Evolutionary conservation across 2,329 filamentous ascomycete species (phyloP).

Genomic region (Zymoseptoria passerinii): DNA sequence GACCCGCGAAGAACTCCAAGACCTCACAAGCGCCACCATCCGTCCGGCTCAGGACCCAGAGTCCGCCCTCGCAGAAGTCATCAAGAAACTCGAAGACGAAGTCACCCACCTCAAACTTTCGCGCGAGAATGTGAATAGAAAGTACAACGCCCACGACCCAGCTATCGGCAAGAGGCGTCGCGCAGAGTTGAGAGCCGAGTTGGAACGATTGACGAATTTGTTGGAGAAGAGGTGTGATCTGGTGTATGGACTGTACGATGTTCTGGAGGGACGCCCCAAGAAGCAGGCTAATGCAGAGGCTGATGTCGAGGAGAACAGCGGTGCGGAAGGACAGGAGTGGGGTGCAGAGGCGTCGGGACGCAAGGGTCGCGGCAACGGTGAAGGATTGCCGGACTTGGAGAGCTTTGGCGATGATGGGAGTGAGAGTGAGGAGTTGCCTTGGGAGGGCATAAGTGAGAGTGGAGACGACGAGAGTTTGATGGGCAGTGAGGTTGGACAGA

Average conservation of each 20-base stretch:
- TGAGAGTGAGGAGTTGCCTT: conserved; percentile 25
- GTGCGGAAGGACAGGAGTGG: conserved; percentile 16
- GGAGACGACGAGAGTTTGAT: background rate
- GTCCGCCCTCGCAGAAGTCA: conserved; percentile 68
- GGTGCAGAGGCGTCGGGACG: background rate
- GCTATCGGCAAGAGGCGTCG: conserved; percentile 58
- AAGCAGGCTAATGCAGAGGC: conserved; percentile 42
- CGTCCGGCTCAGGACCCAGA: conserved; percentile 58
- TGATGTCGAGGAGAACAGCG: conserved; percentile 36
- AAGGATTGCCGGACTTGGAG: conserved; percentile 7
- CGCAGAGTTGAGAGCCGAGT: conserved; percentile 51
- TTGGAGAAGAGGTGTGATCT: conserved; percentile 69
- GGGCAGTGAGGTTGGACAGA: background rate
- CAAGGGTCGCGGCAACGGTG: background rate
- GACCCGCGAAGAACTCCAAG: conserved; percentile 23
- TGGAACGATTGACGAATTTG: conserved; percentile 53
- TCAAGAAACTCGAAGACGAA: conserved; percentile 76
- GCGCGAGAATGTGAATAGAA: conserved; percentile 51
- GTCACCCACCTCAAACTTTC: conserved; percentile 65
- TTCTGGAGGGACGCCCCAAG: conserved; percentile 67
- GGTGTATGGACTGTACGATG: conserved; percentile 76
- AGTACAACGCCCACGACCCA: conserved; percentile 60
- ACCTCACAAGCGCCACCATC: conserved; percentile 51
- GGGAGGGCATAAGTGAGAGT: conserved; percentile 27
- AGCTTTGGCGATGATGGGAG: conserved; percentile 21